Evolutionary conservation across 768 basidiomycete genomes (phyloP), one percentile per base, ranked within the genome.

Genomic region (Lenzites betulinus): DNA sequence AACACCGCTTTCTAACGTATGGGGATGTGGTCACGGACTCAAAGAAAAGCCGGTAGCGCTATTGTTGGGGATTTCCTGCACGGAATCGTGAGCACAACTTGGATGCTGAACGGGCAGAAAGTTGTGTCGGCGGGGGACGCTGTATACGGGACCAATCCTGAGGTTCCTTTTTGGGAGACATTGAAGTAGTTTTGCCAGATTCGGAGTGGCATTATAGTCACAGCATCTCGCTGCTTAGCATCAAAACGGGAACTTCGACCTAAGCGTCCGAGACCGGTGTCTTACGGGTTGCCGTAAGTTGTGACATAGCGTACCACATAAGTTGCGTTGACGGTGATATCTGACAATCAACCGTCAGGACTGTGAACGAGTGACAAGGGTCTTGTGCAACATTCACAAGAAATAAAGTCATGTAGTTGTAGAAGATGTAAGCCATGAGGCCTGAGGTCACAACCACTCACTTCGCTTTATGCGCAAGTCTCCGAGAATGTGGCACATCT

Each of bases 201-300:
- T 33, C 30, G 30, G 39, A 30, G 38, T 30, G 42, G 15, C 48
- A 50, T 33, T 33, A 42, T 22, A 16, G 41, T 7, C 18, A 25
- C 26, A 26, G 33, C 33, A 13, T 49, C 56, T 48, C 56, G 48
- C 56, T 48, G 28, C 28, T 28, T 50, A n/a, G 9, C 11, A 20
- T 12, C 6, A n/a, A 15, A 18, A 13, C 15, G 38, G 26, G 16
- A 11, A 5, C 2, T 9, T 33, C n/a, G 16, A 4, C 22, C 33
- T 26, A 48, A 42, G 38, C 22, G 2, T 25, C 33, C n/a, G 28
- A 48, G 38, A 26, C 56, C 48, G 56, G 48, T 33, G 13, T 58
- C 39, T 18, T 42, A 42, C 48, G 56, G 56, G 48, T 50, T 58
- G 56, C 56, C 56, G 56, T 58, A 58, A 58, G 2, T 7, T n/a